Percentiles rank a stretch among this genome's conserved stretches.
Conservation (phyloP, 495 filamentous ascomycete genomes). For the Hypomontagnella submonticulosa region DNA sequence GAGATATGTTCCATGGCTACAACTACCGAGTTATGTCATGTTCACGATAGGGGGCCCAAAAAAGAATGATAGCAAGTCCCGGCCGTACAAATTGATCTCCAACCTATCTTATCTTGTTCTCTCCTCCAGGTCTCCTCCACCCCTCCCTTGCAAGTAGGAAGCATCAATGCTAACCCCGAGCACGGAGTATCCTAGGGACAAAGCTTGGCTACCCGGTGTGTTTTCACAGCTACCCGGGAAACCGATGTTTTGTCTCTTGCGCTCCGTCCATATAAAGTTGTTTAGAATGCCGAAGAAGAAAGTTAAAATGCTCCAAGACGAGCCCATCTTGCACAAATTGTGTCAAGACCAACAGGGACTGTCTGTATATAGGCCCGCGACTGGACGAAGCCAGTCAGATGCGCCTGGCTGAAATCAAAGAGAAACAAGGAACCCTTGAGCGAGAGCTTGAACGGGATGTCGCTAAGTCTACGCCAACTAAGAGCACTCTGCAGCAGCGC, state of each 20-base stretch:
- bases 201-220: slow-evolving; percentile 27
- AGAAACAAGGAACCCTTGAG: slow-evolving; percentile 73
- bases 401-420: slow-evolving; percentile 74
- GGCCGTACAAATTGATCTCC: slow-evolving; percentile 6
- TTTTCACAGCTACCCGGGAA: slow-evolving; percentile 49
- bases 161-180: slow-evolving; percentile 23
- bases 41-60: neutral
- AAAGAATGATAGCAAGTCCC: neutral
- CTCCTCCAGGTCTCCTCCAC: too few relatives aligned
- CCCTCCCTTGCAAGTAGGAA: slow-evolving; percentile 6
- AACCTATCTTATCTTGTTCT: slow-evolving; percentile 4
- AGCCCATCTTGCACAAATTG: slow-evolving; percentile 77
- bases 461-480: slow-evolving; percentile 48
- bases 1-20: slow-evolving; percentile 28
- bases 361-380: slow-evolving; percentile 71
- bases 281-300: slow-evolving; percentile 76
- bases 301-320: slow-evolving; percentile 82
- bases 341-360: slow-evolving; percentile 67
- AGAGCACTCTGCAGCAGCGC: slow-evolving; percentile 44
- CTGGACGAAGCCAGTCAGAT: slow-evolving; percentile 69
- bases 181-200: slow-evolving; percentile 33
- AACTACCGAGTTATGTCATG: too few relatives aligned
- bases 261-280: slow-evolving; percentile 53
- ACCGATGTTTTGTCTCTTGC: slow-evolving; percentile 66
- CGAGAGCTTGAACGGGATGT: slow-evolving; percentile 68